phyloP scores from a whole-genome alignment of 768 basidiomycete genomes.

The Paxillus rubicundulus region DNA sequence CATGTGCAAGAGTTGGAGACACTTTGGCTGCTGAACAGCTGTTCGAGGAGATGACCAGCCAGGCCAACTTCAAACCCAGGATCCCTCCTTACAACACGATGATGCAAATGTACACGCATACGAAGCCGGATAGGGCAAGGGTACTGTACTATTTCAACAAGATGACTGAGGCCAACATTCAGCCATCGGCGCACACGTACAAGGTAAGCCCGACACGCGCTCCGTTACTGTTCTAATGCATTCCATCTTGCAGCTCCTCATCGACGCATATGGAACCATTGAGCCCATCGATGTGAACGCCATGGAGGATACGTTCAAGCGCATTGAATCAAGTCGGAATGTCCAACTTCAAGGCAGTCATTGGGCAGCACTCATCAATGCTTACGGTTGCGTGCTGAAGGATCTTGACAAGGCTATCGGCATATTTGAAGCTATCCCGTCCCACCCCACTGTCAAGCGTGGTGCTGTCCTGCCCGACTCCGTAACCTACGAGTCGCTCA shows the following conservation, averaged over 20 bases:
- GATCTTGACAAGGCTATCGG: constrained; percentile 74
- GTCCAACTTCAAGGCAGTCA: constrained; percentile 49
- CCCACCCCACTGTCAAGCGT: constrained; percentile 43
- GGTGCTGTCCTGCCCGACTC: constrained; percentile 61
- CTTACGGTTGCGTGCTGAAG: constrained; percentile 77
- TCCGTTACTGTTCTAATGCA: neutral
- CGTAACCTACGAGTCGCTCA: constrained; percentile 83
- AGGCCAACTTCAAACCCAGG: constrained; percentile 76
- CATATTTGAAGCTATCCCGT: constrained; percentile 72
- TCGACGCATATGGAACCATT: constrained; percentile 85
- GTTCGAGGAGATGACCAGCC: constrained; percentile 79
- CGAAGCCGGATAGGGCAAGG: constrained; percentile 80
- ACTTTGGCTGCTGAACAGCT: constrained; percentile 73
- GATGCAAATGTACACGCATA: constrained; percentile 94
- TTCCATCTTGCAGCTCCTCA: constrained; percentile 55
- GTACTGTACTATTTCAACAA: constrained; percentile 74
- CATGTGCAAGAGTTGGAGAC: constrained; percentile 93
- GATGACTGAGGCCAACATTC: constrained; percentile 57
- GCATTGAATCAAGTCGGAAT: constrained; percentile 42
- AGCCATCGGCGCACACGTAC: constrained; percentile 89
- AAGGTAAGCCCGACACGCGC: constrained; percentile 51
- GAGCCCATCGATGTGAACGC: constrained; percentile 73
- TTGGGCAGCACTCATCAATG: constrained; percentile 86
- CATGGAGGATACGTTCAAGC: constrained; percentile 73
- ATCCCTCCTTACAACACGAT: constrained; percentile 98